A percentile compares a stretch with the other conserved stretches of the same genome.
phyloP scores from a whole-genome alignment of 805 yeast species.

The Ogataea methanolica region DNA sequence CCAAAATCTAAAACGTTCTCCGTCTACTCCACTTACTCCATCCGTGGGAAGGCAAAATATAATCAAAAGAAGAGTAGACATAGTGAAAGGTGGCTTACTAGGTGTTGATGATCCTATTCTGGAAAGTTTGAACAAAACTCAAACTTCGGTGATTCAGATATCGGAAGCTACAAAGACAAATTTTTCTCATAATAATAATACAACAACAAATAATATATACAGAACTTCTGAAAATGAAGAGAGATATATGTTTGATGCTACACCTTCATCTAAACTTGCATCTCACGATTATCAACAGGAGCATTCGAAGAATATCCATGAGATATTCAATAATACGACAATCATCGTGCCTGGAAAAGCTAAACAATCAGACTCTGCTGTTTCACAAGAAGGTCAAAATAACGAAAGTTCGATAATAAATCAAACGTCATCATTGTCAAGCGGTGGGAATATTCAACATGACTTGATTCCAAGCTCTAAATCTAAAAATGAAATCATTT shows the following conservation, averaged over 20 bases:
- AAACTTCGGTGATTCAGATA: background rate
- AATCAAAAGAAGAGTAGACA: constrained; percentile 20
- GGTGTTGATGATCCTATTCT: constrained; percentile 1
- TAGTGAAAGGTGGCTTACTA: background rate
- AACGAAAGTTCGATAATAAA: too few relatives aligned
- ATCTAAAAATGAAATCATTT: background rate
- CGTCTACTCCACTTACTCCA: constrained; percentile 31
- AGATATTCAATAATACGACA: constrained; percentile 3
- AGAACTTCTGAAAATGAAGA: background rate
- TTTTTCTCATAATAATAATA: background rate
- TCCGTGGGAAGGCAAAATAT: constrained; percentile 21
- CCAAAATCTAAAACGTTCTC: constrained; percentile 23
- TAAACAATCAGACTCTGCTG: background rate
- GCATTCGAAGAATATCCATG: background rate
- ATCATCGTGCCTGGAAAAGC: background rate
- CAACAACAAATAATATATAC: background rate
- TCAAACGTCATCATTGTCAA: too few relatives aligned
- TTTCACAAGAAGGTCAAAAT: too few relatives aligned
- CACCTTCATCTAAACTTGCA: background rate
- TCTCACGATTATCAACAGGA: background rate
- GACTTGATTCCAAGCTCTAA: too few relatives aligned
- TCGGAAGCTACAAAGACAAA: background rate
- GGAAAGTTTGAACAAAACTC: constrained; percentile 1
- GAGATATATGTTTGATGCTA: constrained; percentile 1
- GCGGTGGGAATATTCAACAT: too few relatives aligned